Evolutionary conservation across 805 yeast species (phyloP), one percentile per base, ranked within the genome.

Genomic region (Candida ortonii): DNA sequence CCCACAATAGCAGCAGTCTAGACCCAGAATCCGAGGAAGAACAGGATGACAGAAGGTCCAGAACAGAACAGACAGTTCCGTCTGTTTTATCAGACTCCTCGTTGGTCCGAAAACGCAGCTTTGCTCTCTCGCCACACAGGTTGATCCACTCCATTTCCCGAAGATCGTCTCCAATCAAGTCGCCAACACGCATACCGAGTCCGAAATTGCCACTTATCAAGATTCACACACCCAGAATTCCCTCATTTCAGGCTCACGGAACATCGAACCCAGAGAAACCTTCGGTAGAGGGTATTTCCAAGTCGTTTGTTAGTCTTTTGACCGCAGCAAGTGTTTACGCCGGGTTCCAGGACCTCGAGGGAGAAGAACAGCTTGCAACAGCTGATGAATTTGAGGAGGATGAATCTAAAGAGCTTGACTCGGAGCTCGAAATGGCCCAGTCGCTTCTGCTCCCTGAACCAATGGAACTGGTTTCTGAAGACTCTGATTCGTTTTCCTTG

Each of bases 321-420:
- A 74, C 83, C 0, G 70, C 81, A 0, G 78, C 82, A 0, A 71
- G 78, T 42, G 67, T 73, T 38, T 73, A 70, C 48, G 68, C 75
- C 6, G 68, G 66, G 10, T 56, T 59, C 39, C 55, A 56, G 32
- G 59, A 57, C 27, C 41, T 54, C 18, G 60, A 52, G 28, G 64
- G 51, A 18, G 61, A 60, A 19, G 64, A 57, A 10, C 49, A 38
- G 8, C 52, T 46, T 8, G 46, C 47, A 17, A 55, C 50, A 9
- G 46, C 44, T 7, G 62, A 55, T 9, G 61, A 51, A 10, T 29
- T 39, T 12, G 55, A 44, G 12, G 57, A 24, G 11, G 34, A 41
- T 23, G 25, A 38, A 30, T 3, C 48, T 38, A 30, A 57, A 41
- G 6, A 10, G 13, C n/a, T n/a, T 23, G 36, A 28, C 26, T n/a